phyloP scores from a whole-genome alignment of 495 filamentous ascomycete species.

The Lichina pygmaea region DNA sequence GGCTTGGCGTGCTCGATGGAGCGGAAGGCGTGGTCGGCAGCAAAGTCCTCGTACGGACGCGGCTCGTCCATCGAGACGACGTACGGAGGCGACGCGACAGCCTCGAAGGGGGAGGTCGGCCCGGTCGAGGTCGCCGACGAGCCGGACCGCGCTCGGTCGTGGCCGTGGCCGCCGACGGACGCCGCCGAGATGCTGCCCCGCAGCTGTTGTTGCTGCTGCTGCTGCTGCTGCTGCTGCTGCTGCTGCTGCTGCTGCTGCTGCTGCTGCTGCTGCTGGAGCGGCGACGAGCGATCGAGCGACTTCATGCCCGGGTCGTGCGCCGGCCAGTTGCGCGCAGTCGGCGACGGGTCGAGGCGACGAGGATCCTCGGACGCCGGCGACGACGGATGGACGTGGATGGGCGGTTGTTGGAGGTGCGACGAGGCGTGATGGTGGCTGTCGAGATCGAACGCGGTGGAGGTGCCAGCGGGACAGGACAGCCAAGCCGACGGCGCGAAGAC shows the following conservation, averaged over 20 bases:
- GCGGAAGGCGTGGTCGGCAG: constrained; percentile 4
- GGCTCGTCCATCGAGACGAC: constrained; percentile 19
- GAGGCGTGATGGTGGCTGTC: background rate
- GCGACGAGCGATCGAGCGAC: too few relatives aligned
- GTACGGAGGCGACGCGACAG: constrained; percentile 23
- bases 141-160: background rate
- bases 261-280: too few relatives aligned
- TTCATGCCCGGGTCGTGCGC: background rate
- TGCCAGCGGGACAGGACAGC: background rate
- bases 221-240: too few relatives aligned
- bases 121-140: constrained; percentile 27
- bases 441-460: background rate
- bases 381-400: background rate
- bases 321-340: background rate
- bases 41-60: constrained; percentile 9
- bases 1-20: constrained; percentile 11
- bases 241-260: too few relatives aligned
- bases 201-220: background rate
- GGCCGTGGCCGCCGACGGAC: background rate
- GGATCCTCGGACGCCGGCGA: background rate
- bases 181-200: background rate
- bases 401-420: background rate
- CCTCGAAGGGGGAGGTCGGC: constrained; percentile 24
- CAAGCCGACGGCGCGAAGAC: background rate
- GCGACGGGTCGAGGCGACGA: background rate